Base-by-base conservation (phyloP, 352 stramenopile genomes). In the Phytophthora sansomeana region DNA sequence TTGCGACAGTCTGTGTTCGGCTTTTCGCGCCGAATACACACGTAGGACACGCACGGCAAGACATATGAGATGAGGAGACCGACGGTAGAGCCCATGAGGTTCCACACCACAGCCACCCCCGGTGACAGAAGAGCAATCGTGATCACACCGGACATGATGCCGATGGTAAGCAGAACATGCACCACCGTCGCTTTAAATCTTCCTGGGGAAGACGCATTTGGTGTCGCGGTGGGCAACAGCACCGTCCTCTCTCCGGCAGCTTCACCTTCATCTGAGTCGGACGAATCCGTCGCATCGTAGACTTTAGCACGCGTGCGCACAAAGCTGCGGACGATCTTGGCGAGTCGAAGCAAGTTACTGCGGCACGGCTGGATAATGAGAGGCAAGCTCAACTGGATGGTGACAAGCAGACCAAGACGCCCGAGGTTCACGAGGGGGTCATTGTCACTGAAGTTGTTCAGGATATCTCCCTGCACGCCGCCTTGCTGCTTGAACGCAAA, bases 301-400 rank as follows among this genome's bases (percentile, higher is more conserved):
- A 63, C 66, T 52, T 63, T 72, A 11, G 58, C 54, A 24, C 62
- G 63, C 5, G 70, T 69, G 24, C 69, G 57, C 19, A 77, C 56
- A 38, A 81, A 83, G 28, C 70, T 76, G 28, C 57, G 56, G 19
- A 73, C 58, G 26, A 78, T 78, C 36, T 63, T 72, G 9, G 42
- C 62, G 5, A 97, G 67, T 8, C 83, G 85, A 33, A 92, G 74
- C 19, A 87, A 67, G 39, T 94, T 97, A 19, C 78, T 72, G 28
- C 90, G 85, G 44, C 89, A 96, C n/a, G 90, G 90, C 65, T 96
- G 83, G 30, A 95, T 95, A 30, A 97, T 90, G 33, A 97, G 73
- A 16, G 90, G 87, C 51, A 96, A 67, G 47, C 84, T 95, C 39
- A 97, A 64, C 66, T 93, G 80, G 51, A 97, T 91, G 3, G 89